Base-by-base conservation (phyloP, 2,329 filamentous ascomycete species). In the Nothopassalora personata region DNA sequence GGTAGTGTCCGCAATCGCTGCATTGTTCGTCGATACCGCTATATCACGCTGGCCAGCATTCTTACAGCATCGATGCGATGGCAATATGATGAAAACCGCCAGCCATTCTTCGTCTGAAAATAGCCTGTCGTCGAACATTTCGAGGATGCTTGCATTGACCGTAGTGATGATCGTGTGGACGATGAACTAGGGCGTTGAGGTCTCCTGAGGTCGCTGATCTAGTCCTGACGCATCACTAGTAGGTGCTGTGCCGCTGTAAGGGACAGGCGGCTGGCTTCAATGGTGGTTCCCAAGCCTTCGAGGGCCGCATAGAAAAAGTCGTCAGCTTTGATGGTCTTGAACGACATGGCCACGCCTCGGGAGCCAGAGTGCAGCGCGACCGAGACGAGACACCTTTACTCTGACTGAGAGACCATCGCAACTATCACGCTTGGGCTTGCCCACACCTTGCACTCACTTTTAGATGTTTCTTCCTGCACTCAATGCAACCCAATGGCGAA, bases 51-150 rank as follows among this genome's bases (percentile, higher is more conserved):
- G 11, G 88, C 89, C 0, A 96, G 78, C 61, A 93, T 91, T 1
- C 89, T 84, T 13, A 88, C 84, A 0, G 90, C 89, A 54, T 93
- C 88, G 54, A 96, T 88, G 6, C 90, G 86, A 72, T 95, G 96
- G 3, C 89, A 82, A 71, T 89, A 94, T 0, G 91, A 96, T 0
- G 91, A 94, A 72, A 93, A 96, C 28, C 82, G 79, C 46, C 83
- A 81, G 79, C 46, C 83, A 81, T 9, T 86, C 82, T 50, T 88
- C 85, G 18, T 86, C 85, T 0, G 83, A 82, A 67, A 95, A 93
- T n/a, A 90, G 81, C 57, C 85, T 78, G 58, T 89, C 85, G 61
- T 95, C 89, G 66, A 95, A 89, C 57, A 93, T 87, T 58, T 87
- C 81, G 18, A 95, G 79, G 18, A 83, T 87, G 57, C 82, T 80